phyloP scores from a whole-genome alignment of 2,329 filamentous ascomycete species.

The Aplosporella prunicola region DNA sequence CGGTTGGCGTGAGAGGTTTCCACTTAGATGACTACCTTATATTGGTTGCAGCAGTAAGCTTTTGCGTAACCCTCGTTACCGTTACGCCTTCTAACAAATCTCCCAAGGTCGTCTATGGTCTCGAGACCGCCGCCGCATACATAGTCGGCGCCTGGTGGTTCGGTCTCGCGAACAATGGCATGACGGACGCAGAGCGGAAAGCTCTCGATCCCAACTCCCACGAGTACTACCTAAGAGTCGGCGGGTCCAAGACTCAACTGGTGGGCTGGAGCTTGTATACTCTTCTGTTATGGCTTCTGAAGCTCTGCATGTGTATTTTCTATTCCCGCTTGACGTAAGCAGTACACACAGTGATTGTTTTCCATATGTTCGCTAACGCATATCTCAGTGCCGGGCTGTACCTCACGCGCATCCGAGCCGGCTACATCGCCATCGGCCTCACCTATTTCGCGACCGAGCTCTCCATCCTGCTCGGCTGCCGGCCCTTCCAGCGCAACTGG shows the following conservation, averaged over 20 bases:
- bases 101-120: slow-evolving; percentile 40
- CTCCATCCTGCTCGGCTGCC: slow-evolving; percentile 44
- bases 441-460: slow-evolving; percentile 43
- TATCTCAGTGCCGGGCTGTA: slow-evolving; percentile 5
- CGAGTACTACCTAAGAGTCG: slow-evolving; percentile 41
- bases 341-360: not conserved
- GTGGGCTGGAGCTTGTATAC: slow-evolving; percentile 46
- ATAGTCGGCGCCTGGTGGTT: slow-evolving; percentile 39
- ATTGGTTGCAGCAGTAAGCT: slow-evolving; percentile 14
- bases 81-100: not conserved
- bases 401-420: slow-evolving; percentile 38
- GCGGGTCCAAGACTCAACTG: slow-evolving; percentile 44
- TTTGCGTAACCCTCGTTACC: not conserved
- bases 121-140: slow-evolving; percentile 43
- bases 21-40: slow-evolving; percentile 16
- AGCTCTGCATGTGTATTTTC: slow-evolving; percentile 46
- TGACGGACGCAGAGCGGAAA: slow-evolving; percentile 43
- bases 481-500: slow-evolving; percentile 46
- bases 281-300: slow-evolving; percentile 43
- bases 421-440: slow-evolving; percentile 38
- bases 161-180: slow-evolving; percentile 48
- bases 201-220: slow-evolving; percentile 34
- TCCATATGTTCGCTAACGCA: not conserved
- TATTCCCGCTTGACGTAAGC: slow-evolving; percentile 44
- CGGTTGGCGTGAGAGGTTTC: slow-evolving; percentile 14